Percentiles rank a stretch among this genome's conserved stretches.
Conservation (phyloP, 768 basidiomycete species). For the Dendrothele bispora region DNA sequence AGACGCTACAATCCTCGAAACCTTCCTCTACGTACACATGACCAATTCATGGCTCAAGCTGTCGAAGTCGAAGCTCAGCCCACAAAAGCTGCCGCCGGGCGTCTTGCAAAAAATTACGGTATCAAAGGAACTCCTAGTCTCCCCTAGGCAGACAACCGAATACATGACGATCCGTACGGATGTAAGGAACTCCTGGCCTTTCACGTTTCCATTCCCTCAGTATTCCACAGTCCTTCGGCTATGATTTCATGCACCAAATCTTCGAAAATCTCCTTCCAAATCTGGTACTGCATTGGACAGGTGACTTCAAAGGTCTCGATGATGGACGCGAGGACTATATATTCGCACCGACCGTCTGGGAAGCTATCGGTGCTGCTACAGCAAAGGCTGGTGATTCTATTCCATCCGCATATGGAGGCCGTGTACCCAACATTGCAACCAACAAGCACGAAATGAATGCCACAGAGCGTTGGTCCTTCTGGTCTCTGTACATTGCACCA, state of each 20-base stretch:
- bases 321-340: constrained; percentile 19
- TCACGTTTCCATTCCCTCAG: constrained; percentile 21
- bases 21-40: constrained; percentile 24
- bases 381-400: constrained; percentile 20
- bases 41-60: constrained; percentile 8
- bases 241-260: constrained; percentile 39
- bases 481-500: constrained; percentile 26
- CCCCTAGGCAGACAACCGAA: too few relatives aligned
- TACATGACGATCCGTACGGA: too few relatives aligned
- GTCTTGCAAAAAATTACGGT: constrained; percentile 19
- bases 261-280: constrained; percentile 32
- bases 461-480: constrained; percentile 28
- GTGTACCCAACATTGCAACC: constrained; percentile 19
- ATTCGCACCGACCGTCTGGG: constrained; percentile 26
- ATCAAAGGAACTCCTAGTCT: constrained; percentile 23
- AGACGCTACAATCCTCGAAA: constrained; percentile 10
- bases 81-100: constrained; percentile 1
- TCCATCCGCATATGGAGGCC: constrained; percentile 22
- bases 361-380: constrained; percentile 25
- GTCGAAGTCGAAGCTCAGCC: constrained; percentile 3
- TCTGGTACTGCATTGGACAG: constrained; percentile 33
- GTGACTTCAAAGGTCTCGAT: constrained; percentile 30
- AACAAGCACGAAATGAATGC: constrained; percentile 18
- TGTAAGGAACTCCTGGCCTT: too few relatives aligned
- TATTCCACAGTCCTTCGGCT: constrained; percentile 28